Conservation (phyloP, 345 rosid genomes). For the Psidium guajava region DNA sequence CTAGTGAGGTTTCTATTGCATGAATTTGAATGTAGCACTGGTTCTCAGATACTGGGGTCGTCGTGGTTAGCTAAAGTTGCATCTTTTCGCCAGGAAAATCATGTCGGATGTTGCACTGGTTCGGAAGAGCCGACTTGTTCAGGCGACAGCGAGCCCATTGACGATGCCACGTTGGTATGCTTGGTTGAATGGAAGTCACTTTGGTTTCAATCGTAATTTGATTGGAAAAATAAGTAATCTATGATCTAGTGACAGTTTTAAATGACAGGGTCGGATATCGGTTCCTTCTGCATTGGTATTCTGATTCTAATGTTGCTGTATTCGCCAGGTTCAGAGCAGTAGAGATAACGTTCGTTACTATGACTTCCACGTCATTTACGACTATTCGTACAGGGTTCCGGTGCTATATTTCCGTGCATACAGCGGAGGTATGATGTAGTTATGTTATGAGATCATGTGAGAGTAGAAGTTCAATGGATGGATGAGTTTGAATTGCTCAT, state of each 20-base stretch:
- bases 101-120: not conserved
- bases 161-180: conserved; percentile 52
- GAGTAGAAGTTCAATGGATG: not conserved
- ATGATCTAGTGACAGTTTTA: not conserved
- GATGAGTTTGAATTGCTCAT: not conserved
- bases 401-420: conserved; percentile 71
- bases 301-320: not conserved
- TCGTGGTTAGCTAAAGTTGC: not conserved
- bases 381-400: conserved; percentile 63
- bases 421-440: conserved; percentile 33
- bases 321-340: conserved; percentile 30
- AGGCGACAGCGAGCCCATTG: conserved; percentile 25
- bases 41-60: not conserved
- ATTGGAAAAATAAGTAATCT: not conserved
- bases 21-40: not conserved
- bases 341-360: conserved; percentile 39
- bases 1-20: conserved; percentile 23
- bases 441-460: not conserved
- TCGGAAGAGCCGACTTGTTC: conserved; percentile 10
- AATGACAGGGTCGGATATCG: not conserved
- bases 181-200: not conserved
- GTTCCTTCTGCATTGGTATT: not conserved
- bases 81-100: not conserved
- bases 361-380: conserved; percentile 70
- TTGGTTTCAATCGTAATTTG: not conserved